Evolutionary conservation across 805 yeast genomes (phyloP), one percentile per base, ranked within the genome.

Genomic region (Yamadazyma scolyti): DNA sequence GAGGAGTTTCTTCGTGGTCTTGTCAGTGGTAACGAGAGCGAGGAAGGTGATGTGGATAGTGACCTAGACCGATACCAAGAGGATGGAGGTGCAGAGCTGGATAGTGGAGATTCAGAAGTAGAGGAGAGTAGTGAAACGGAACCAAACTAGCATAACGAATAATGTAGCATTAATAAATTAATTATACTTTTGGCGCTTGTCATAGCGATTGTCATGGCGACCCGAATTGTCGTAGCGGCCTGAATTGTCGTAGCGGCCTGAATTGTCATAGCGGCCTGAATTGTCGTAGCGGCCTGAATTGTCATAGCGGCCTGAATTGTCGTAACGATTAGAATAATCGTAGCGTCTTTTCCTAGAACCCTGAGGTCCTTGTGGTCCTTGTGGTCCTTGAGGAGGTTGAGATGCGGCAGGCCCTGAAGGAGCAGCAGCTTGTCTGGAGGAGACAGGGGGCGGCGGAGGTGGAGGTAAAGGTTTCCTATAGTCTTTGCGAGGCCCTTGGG

Each of bases 361-460:
- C 20, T 19, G 7, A 19, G 20, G 10, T 19, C 20, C n/a, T 19
- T 12, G 13, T 16, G 22, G 16, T 18, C 20, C 16, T 19, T 23
- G 29, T 15, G 16, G 23, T 18, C 20, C 20, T 20, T 17, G n/a
- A 11, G 23, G 41, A 16, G 28, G 21, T 16, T 14, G 28, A 14
- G 9, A 26, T 8, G 21, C 21, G 8, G 30, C n/a, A n/a, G n/a
- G n/a, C 20, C 20, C 12, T 17, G 33, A 29, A 5, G 36, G 29
- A 12, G 49, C 47, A 3, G 48, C 50, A 0, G 54, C 50, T 5
- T 54, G 51, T 1, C 53, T 51, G 0, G 53, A 54, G n/a, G 55
- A 50, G 7, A 44, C 39, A 10, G 42, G 43, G 15, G 40, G 37
- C 4, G 43, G 35, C 14, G 39, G 47, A 29, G 46, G 33, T 9